These are phyloP conservation scores for Nothomitra cinnamomea DNA, from an alignment of 2,329 filamentous ascomycete species.

Conservation along the genomic window DNA sequence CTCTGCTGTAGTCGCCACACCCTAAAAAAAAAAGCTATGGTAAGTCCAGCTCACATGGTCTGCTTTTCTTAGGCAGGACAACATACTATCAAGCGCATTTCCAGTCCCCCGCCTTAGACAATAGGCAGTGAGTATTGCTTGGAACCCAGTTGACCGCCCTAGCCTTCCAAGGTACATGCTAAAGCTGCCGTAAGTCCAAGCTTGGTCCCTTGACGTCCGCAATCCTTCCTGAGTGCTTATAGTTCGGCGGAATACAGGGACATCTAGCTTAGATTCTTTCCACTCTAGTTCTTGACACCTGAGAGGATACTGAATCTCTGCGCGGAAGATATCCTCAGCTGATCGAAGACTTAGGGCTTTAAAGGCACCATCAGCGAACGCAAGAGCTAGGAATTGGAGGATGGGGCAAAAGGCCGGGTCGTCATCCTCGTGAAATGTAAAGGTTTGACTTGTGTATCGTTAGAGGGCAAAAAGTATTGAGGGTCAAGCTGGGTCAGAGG, in stretches of 20 bases:
- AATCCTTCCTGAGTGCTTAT: background rate
- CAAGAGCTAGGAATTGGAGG: background rate
- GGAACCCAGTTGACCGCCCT: background rate
- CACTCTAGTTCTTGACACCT: background rate
- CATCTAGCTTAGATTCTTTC: background rate
- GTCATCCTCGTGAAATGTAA: background rate
- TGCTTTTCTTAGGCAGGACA: background rate
- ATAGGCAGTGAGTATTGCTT: background rate
- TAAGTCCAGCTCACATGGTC: background rate
- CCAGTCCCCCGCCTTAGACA: slow-evolving; percentile 1
- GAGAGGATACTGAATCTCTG: background rate
- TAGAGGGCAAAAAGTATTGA: background rate
- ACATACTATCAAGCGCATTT: background rate
- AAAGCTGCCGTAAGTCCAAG: background rate
- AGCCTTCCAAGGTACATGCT: background rate
- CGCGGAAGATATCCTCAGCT: background rate
- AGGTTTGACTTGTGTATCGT: background rate
- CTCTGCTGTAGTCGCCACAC: background rate
- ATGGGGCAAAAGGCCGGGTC: background rate
- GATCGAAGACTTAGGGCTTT: background rate
- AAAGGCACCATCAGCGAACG: slow-evolving; percentile 1
- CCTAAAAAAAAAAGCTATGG: background rate
- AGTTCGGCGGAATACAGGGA: background rate
- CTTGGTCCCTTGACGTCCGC: background rate
- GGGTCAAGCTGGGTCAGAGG: background rate